A percentile compares a stretch with the other conserved stretches of the same genome.
Evolutionary conservation across 1,284 basidiomycete genomes (phyloP).

Genomic region (Porogramme epimiltina): DNA sequence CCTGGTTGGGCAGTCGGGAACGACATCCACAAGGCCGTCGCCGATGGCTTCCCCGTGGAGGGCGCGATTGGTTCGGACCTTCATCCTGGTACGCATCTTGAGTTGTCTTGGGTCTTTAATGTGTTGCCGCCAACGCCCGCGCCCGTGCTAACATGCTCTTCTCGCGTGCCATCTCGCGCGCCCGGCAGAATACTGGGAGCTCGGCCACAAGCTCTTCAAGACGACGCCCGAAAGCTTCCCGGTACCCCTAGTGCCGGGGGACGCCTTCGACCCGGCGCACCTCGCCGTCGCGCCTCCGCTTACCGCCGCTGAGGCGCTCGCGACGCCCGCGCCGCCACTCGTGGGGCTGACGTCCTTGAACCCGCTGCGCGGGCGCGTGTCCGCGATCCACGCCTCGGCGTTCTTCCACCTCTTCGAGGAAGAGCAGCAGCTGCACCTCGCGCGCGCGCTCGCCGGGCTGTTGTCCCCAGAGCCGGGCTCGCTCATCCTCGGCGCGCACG

Average conservation of each 20-base stretch:
- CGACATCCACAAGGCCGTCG: conserved; percentile 42
- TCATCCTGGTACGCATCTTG: conserved; percentile 31
- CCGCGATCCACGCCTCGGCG: conserved; percentile 48
- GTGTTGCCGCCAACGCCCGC: no score
- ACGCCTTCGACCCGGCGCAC: conserved; percentile 42
- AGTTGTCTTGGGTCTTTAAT: no score
- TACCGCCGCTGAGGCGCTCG: conserved; percentile 19
- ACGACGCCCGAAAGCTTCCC: conserved; percentile 41
- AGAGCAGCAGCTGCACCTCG: conserved; percentile 43
- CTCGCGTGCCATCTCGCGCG: conserved; percentile 18
- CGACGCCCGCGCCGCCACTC: conserved; percentile 34
- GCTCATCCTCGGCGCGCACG: conserved; percentile 38
- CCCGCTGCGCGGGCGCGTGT: conserved; percentile 45
- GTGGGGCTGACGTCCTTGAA: conserved; percentile 38
- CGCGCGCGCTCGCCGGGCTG: conserved; percentile 39
- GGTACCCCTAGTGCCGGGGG: conserved; percentile 46
- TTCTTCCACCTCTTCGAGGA: conserved; percentile 57
- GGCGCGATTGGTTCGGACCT: conserved; percentile 39
- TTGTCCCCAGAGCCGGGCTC: conserved; percentile 39
- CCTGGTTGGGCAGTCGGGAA: conserved; percentile 40
- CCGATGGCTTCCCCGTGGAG: conserved; percentile 40
- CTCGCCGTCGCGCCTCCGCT: conserved; percentile 20
- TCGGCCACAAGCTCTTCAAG: conserved; percentile 37
- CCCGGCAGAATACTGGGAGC: conserved; percentile 36
- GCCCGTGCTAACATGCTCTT: conserved; percentile 21